Base-by-base conservation (phyloP, 495 filamentous ascomycete genomes). In the Aspergillus sparsus region DNA sequence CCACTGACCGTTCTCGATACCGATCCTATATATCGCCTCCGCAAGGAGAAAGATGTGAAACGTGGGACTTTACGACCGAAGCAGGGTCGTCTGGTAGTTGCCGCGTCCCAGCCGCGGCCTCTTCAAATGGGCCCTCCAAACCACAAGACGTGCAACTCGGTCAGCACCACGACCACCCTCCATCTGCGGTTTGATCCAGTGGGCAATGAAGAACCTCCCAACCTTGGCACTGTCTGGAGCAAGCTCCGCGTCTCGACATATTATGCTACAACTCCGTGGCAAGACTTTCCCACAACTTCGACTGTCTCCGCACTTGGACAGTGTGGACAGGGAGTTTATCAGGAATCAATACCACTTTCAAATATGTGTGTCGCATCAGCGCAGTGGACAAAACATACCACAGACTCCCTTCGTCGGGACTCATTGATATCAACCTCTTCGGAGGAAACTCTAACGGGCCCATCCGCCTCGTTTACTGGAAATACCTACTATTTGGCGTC, bases 51-150 rank as follows among this genome's bases (percentile, higher is more conserved):
- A 77, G 78, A 78, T 10, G 74, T 98, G 37, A 86, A 83, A 60
- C 92, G 89, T 60, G 90, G 89, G 11, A 71, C 94, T n/a, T 80
- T 98, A 63, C 84, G 89, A 18, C 80, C 86, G 18, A 93, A 88
- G 67, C 73, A 91, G 1, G 94, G 94, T 31, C 82, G 81, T 0
- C 62, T 97, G 21, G 85, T 85, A 10, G 86, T 88, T 42, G 80
- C 88, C n/a, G 84, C 90, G 1, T 67, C 76, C 0, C 93, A 98
- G 66, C 92, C 94, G 3, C 80, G 79, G 32, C 78, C 88, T 0
- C 78, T 94, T 5, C 78, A 85, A 32, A 72, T 97, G 58, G 77
- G 60, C 64, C 71, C 71, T 50, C 83, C 65, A 62, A 81, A 68
- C 68, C 68, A 75, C 39, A 58, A 79, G 56, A 37, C 62, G 45